Conservation (phyloP, 192 early-diverging fungal genomes). For the Backusella liffmaniae region DNA sequence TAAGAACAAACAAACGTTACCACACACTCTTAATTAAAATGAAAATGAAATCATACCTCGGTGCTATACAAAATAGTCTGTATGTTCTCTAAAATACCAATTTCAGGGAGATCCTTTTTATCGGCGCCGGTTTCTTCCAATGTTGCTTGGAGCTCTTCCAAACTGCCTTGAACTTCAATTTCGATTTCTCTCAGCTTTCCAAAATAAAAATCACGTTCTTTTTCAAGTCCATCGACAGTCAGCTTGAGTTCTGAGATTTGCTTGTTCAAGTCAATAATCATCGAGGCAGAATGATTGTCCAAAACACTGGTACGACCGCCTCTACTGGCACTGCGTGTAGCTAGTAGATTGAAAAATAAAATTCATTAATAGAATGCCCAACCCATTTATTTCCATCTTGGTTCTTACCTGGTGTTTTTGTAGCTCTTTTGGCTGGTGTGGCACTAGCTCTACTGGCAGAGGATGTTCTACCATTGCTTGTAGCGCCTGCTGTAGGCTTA, state of each 20-base stretch:
- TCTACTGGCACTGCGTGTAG: slow-evolving; percentile 18
- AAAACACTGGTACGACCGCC: slow-evolving; percentile 14
- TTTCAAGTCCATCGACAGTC: slow-evolving; percentile 90
- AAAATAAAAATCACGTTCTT: slow-evolving; percentile 97
- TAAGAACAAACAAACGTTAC: neutral
- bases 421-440: slow-evolving; percentile 28
- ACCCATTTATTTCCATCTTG: neutral
- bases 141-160: slow-evolving; percentile 32
- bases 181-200: slow-evolving; percentile 90
- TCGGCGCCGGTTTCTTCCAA: slow-evolving; percentile 38
- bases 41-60: slow-evolving; percentile 37
- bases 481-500: neutral
- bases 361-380: neutral
- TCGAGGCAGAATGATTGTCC: slow-evolving; percentile 54
- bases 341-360: neutral
- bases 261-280: slow-evolving; percentile 70
- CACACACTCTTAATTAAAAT: neutral
- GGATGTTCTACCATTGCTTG: slow-evolving; percentile 27
- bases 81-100: slow-evolving; percentile 69
- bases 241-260: slow-evolving; percentile 78
- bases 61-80: slow-evolving; percentile 91
- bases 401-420: slow-evolving; percentile 9
- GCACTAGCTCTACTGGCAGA: slow-evolving; percentile 36
- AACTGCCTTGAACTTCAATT: slow-evolving; percentile 74
- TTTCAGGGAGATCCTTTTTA: slow-evolving; percentile 35